These are phyloP conservation scores for Aspergillus ellipticus DNA, from an alignment of 495 filamentous ascomycete genomes.

Conservation along the genomic window DNA sequence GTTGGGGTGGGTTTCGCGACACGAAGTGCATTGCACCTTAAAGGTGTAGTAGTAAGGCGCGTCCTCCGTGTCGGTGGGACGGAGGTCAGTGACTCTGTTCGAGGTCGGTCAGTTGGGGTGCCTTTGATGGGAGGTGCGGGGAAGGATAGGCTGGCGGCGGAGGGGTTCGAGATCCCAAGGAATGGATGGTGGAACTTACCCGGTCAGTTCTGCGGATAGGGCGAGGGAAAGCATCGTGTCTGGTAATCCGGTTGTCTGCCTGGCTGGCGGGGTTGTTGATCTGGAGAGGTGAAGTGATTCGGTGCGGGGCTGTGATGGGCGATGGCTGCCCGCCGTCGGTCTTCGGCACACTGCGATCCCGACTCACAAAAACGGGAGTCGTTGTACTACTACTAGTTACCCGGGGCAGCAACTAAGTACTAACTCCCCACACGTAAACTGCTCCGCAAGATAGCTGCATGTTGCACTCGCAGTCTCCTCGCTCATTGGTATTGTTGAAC, in stretches of 20 bases:
- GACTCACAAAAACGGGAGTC: no score
- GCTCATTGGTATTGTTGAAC: no score
- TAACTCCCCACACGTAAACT: no score
- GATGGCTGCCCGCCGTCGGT: neutral
- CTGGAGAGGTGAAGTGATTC: constrained; percentile 1
- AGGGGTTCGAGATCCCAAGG: constrained; percentile 9
- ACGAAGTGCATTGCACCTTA: constrained; percentile 94
- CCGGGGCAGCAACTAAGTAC: no score
- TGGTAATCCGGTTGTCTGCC: neutral
- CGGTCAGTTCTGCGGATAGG: constrained; percentile 74
- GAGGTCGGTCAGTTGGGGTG: constrained; percentile 6
- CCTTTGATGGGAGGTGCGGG: constrained; percentile 4
- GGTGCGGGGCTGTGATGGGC: constrained; percentile 17
- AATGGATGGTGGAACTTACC: constrained; percentile 41
- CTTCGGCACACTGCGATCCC: no score
- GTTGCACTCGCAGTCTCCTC: no score
- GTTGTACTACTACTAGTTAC: no score
- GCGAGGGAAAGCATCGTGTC: constrained; percentile 71
- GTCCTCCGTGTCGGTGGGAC: constrained; percentile 74
- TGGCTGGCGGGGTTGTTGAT: constrained; percentile 2
- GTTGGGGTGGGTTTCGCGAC: constrained; percentile 86
- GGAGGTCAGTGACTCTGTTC: constrained; percentile 82
- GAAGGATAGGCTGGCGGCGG: constrained; percentile 10
- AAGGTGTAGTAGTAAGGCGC: constrained; percentile 93
- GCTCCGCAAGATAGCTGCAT: no score